Percentiles rank a stretch among this genome's conserved stretches.
Evolutionary conservation across 768 basidiomycete species (phyloP).

Genomic region (Rhodocollybia butyracea): DNA sequence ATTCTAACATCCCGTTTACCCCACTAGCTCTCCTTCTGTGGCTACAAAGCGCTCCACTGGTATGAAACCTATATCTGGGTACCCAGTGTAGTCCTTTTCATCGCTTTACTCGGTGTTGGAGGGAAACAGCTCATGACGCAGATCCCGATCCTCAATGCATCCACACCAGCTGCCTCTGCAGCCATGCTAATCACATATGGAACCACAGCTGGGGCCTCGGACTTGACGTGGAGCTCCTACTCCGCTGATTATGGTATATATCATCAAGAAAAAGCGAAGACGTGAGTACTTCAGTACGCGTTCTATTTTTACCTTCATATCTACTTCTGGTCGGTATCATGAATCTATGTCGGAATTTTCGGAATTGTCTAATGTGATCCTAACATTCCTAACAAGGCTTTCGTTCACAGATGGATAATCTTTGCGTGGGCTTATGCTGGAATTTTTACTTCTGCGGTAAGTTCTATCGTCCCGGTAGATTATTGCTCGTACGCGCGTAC

Average conservation of each 20-base stretch:
- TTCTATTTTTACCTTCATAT: no score
- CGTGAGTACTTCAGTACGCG: constrained; percentile 2
- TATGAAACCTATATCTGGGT: constrained; percentile 68
- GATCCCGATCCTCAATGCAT: constrained; percentile 8
- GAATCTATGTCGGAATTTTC: no score
- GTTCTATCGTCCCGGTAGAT: constrained; percentile 15
- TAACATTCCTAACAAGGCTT: no score
- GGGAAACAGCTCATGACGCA: constrained; percentile 53
- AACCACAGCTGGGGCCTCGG: constrained; percentile 34
- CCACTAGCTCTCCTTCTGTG: constrained; percentile 55
- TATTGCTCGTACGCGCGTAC: background rate
- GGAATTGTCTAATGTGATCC: no score
- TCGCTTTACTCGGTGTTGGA: constrained; percentile 61
- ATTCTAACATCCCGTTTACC: background rate
- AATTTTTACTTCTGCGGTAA: constrained; percentile 57
- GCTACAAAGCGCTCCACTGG: constrained; percentile 59
- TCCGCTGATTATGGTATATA: constrained; percentile 45
- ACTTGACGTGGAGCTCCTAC: constrained; percentile 40
- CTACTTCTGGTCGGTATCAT: no score
- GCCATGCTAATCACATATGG: constrained; percentile 31
- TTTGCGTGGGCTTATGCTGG: constrained; percentile 66
- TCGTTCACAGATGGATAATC: constrained; percentile 56
- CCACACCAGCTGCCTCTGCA: constrained; percentile 25
- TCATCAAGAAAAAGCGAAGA: constrained; percentile 19
- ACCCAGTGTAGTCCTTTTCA: constrained; percentile 59